Evolutionary conservation across 768 basidiomycete species (phyloP).

Genomic region (Mycena floridula): DNA sequence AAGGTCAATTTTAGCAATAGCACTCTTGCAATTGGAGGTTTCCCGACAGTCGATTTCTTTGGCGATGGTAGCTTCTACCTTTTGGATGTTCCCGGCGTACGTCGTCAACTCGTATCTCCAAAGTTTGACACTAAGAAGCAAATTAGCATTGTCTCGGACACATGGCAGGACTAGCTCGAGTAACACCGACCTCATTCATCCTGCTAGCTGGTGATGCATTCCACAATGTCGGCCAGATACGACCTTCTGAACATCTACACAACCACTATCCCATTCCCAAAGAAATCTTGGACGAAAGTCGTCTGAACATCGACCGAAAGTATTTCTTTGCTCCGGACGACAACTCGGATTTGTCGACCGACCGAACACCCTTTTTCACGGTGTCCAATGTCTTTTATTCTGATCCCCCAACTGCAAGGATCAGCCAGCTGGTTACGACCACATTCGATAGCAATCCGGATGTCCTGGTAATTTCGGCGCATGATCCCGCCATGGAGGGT

Average conservation of each 20-base stretch:
- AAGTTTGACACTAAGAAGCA: not conserved
- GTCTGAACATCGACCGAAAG: constrained; percentile 4
- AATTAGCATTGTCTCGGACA: constrained; percentile 14
- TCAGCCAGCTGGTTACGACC: constrained; percentile 4
- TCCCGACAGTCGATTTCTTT: constrained; percentile 15
- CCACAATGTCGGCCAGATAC: constrained; percentile 15
- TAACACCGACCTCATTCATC: constrained; percentile 13
- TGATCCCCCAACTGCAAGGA: not conserved
- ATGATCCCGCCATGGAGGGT: constrained; percentile 11
- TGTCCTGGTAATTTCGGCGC: constrained; percentile 12
- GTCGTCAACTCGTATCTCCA: not conserved
- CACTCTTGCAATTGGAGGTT: constrained; percentile 11
- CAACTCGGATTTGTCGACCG: constrained; percentile 6
- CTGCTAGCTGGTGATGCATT: constrained; percentile 15
- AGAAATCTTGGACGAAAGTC: constrained; percentile 3
- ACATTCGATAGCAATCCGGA: constrained; percentile 13
- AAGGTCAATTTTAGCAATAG: constrained; percentile 7
- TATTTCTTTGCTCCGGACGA: constrained; percentile 5
- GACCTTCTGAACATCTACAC: constrained; percentile 14
- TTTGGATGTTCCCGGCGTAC: constrained; percentile 15
- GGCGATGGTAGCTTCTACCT: constrained; percentile 18
- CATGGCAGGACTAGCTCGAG: constrained; percentile 14
- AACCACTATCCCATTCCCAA: constrained; percentile 10
- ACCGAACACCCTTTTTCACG: constrained; percentile 5
- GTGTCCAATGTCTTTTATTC: not conserved